phyloP scores from a whole-genome alignment of 2,329 filamentous ascomycete genomes.

The Amylocarpus encephaloides region DNA sequence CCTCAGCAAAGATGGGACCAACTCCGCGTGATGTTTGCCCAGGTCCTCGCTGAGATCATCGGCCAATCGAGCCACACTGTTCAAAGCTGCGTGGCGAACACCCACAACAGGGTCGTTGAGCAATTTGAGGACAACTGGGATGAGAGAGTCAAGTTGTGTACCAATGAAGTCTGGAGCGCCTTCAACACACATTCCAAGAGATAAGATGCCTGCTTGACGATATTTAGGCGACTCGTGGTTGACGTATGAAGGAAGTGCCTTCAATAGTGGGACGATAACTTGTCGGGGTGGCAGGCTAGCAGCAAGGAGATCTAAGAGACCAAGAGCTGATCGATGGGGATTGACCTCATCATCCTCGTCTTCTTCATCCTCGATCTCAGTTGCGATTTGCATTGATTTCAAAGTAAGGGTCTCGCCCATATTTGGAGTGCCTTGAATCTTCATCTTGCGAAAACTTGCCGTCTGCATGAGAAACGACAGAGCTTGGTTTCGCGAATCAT shows the following conservation, averaged over 20 bases:
- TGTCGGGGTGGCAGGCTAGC: conserved; percentile 86
- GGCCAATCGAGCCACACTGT: conserved; percentile 81
- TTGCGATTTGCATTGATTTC: conserved; percentile 82
- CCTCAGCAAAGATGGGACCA: conserved; percentile 79
- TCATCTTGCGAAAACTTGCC: conserved; percentile 87
- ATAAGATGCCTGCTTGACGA: conserved; percentile 84
- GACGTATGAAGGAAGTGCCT: conserved; percentile 78
- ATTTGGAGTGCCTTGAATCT: conserved; percentile 80
- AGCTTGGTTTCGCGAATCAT: conserved; percentile 83
- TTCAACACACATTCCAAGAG: conserved; percentile 90
- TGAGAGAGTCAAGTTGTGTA: conserved; percentile 79
- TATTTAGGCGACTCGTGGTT: conserved; percentile 67
- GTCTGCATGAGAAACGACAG: conserved; percentile 91
- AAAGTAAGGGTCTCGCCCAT: conserved; percentile 82
- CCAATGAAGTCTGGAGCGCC: conserved; percentile 96
- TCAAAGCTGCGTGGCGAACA: conserved; percentile 81
- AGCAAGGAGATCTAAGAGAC: conserved; percentile 82
- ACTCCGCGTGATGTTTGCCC: conserved; percentile 72
- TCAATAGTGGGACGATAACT: conserved; percentile 86
- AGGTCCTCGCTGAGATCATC: conserved; percentile 92
- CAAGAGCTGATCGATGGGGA: conserved; percentile 76
- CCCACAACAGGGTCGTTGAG: conserved; percentile 77
- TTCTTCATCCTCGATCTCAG: conserved; percentile 75
- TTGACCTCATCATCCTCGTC: conserved; percentile 72
- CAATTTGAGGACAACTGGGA: conserved; percentile 77